Percentiles rank a stretch among this genome's conserved stretches.
Evolutionary conservation across 208 protist species (phyloP).

Genomic region (Leishmania martiniquensis): DNA sequence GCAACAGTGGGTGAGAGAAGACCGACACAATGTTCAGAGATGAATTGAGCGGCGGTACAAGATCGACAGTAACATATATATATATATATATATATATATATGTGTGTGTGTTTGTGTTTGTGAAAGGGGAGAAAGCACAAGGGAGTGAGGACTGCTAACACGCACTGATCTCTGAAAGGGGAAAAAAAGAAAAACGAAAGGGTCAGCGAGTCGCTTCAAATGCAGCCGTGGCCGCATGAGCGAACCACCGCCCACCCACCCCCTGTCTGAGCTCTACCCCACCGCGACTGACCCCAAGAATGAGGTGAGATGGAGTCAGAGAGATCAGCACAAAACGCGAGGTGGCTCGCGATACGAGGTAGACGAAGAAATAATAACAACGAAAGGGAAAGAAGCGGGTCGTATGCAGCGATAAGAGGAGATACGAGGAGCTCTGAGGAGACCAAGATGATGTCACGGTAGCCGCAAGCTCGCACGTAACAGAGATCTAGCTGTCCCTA

Average conservation of each 20-base stretch:
- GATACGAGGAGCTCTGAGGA: neutral
- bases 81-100: neutral
- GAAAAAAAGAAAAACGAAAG: slow-evolving; percentile 14
- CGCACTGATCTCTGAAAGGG: neutral
- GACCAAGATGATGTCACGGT: neutral
- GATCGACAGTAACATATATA: neutral
- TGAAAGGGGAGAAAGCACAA: neutral
- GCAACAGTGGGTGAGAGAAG: neutral
- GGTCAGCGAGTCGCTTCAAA: neutral
- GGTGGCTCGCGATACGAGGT: neutral
- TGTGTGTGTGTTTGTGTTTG: too few species aligned
- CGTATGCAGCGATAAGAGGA: neutral
- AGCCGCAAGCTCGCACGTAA: neutral
- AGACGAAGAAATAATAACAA: neutral
- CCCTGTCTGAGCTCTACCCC: too few species aligned
- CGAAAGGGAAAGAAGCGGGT: slow-evolving; percentile 9
- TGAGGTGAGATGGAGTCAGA: slow-evolving; percentile 1
- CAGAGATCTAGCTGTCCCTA: neutral
- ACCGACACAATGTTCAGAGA: neutral
- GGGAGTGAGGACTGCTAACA: too few species aligned
- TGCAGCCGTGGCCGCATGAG: neutral
- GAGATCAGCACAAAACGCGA: neutral
- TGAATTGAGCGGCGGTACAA: neutral
- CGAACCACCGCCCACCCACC: neutral
- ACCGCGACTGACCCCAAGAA: neutral